These are phyloP conservation scores for Candida silvicultrix DNA, from an alignment of 805 yeast species.

Conservation along the genomic window DNA sequence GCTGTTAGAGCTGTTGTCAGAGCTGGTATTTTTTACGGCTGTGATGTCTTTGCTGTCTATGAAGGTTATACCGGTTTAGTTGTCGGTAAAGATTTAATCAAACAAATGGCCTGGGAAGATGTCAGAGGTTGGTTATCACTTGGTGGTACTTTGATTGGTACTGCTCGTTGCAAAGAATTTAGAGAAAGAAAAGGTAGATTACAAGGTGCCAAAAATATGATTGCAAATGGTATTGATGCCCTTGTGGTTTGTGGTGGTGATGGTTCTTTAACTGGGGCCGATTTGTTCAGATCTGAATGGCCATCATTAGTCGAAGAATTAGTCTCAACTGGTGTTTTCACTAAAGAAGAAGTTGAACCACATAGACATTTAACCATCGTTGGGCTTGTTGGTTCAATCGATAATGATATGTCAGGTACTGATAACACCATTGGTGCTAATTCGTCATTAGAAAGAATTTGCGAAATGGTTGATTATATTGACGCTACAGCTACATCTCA, in stretches of 20 bases:
- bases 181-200: slow-evolving; percentile 82
- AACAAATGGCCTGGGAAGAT: slow-evolving; percentile 84
- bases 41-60: slow-evolving; percentile 85
- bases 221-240: slow-evolving; percentile 87
- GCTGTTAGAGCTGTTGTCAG: slow-evolving; percentile 93
- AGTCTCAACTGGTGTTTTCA: slow-evolving; percentile 44
- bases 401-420: slow-evolving; percentile 96
- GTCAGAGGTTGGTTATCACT: slow-evolving; percentile 89
- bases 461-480: slow-evolving; percentile 91
- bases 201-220: slow-evolving; percentile 76
- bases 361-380: slow-evolving; percentile 76
- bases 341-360: slow-evolving; percentile 51
- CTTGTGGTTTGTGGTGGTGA: slow-evolving; percentile 97
- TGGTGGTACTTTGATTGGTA: slow-evolving; percentile 96
- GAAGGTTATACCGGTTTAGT: slow-evolving; percentile 97
- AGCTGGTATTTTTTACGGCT: slow-evolving; percentile 78
- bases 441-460: slow-evolving; percentile 87
- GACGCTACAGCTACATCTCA: slow-evolving; percentile 98
- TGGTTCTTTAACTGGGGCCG: slow-evolving; percentile 98
- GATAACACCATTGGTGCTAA: slow-evolving; percentile 96
- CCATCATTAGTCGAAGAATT: slow-evolving; percentile 79
- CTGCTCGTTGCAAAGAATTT: slow-evolving; percentile 88
- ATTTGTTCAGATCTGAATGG: slow-evolving; percentile 91
- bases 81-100: slow-evolving; percentile 73
- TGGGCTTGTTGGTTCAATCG: slow-evolving; percentile 95